Conservation (phyloP, 768 basidiomycete genomes). For the Amylocystis lapponica region DNA sequence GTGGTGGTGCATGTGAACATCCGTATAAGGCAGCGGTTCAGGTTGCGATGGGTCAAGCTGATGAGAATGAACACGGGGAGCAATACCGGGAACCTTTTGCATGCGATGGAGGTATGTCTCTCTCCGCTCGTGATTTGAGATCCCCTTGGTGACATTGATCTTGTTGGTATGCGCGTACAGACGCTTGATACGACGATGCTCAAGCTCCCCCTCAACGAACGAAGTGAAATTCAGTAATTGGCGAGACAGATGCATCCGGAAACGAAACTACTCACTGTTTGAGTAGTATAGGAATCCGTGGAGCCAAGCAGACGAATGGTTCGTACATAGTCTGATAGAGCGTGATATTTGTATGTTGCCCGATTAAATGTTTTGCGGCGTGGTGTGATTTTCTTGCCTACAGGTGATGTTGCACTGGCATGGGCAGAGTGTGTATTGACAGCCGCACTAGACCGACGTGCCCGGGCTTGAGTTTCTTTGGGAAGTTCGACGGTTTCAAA, state of each 20-base stretch:
- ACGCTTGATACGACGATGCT: constrained; percentile 8
- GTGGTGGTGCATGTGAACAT: background rate
- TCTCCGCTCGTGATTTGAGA: constrained; percentile 12
- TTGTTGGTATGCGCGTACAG: constrained; percentile 6
- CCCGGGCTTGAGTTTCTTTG: constrained; percentile 1
- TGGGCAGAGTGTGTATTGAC: no score
- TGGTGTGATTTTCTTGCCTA: no score
- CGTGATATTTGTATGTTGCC: constrained; percentile 12
- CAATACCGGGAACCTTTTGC: background rate
- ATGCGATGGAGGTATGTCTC: constrained; percentile 13
- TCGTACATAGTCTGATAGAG: constrained; percentile 1
- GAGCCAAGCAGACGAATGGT: constrained; percentile 3
- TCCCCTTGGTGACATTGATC: constrained; percentile 5
- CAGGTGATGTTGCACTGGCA: no score
- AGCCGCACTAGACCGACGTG: background rate
- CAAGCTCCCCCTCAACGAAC: constrained; percentile 10
- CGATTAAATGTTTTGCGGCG: constrained; percentile 8
- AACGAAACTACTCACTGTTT: constrained; percentile 4
- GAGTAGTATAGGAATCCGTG: constrained; percentile 7
- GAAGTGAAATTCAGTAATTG: no score
- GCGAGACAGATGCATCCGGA: no score
- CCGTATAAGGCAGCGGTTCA: background rate
- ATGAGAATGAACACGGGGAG: background rate
- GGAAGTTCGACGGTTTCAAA: constrained; percentile 1
- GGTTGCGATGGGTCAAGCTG: background rate